Evolutionary conservation across 2,329 filamentous ascomycete species (phyloP).

Genomic region (Drechslerella dactyloides): DNA sequence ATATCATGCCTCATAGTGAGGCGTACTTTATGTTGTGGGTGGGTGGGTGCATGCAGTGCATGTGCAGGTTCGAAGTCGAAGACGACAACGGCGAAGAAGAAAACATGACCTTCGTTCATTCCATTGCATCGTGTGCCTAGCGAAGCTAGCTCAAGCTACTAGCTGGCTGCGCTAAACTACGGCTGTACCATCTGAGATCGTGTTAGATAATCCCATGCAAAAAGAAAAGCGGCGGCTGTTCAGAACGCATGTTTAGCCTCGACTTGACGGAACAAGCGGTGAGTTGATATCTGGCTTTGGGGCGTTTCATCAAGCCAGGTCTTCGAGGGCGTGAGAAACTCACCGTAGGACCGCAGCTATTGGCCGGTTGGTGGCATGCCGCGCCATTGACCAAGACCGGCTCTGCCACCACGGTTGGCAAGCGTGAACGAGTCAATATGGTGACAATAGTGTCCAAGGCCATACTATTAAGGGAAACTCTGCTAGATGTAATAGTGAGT

Average conservation of each 20-base stretch:
- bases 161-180: neutral
- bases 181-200: constrained; percentile 13
- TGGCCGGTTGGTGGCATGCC: constrained; percentile 30
- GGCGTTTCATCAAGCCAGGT: constrained; percentile 23
- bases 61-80: no score
- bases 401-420: constrained; percentile 27
- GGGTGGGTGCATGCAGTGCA: neutral
- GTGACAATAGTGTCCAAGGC: no score
- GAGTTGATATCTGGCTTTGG: constrained; percentile 9
- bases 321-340: constrained; percentile 9
- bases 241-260: constrained; percentile 34
- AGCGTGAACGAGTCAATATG: neutral
- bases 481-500: constrained; percentile 40
- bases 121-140: constrained; percentile 29
- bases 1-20: constrained; percentile 46
- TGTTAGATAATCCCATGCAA: constrained; percentile 30
- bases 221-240: constrained; percentile 11
- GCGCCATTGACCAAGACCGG: constrained; percentile 25
- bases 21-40: constrained; percentile 24
- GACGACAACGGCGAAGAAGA: constrained; percentile 16
- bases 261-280: constrained; percentile 25
- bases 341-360: constrained; percentile 13
- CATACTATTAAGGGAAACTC: constrained; percentile 25
- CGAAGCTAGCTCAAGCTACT: no score
- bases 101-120: constrained; percentile 1